Base-by-base conservation (phyloP, 306 rosid species). In the Vigna trinervia region DNA sequence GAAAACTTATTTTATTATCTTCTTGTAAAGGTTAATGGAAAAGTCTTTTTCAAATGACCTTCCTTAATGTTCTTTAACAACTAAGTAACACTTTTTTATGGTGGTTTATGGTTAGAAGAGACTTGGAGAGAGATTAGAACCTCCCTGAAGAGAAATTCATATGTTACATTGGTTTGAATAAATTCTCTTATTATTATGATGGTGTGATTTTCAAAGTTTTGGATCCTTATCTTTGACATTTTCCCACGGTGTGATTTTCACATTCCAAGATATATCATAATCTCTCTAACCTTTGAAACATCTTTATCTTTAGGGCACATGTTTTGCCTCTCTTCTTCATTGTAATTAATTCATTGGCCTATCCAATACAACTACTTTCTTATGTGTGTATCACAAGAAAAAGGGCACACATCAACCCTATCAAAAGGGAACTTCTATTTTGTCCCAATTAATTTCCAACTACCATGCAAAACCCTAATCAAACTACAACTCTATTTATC, bases 211-310 rank as follows among this genome's bases (percentile, higher is more conserved):
- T 70, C 62, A 70, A 51, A 51, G 32, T n/a, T n/a, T 13, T 70
- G 32, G 75, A 17, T 70, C 34, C 74, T 28, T 17, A 32, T 19
- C 75, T 68, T 47, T 20, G 74, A 17, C 61, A 34, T 50, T 15
- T 15, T 48, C 4, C 8, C 6, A 4, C 46, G 41, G 7, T 69
- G 74, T 47, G 15, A 50, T 47, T 69, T 69, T 48, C 36, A 39
- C 45, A 39, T 39, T 10, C 2, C 10, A 39, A 39, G 8, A 65
- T 17, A 65, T 65, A 65, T 65, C 19, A 9, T 5, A 14, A 32
- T 46, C 12, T 15, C 11, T 28, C 7, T 63, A 34, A 9, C 63
- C 38, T 75, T 14, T 28, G 19, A 76, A 51, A 47, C 4, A 38
- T 66, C 50, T 52, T 54, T 66, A 38, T 54, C 41, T 32, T 7